Evolutionary conservation across 2,329 filamentous ascomycete genomes (phyloP), one percentile per base, ranked within the genome.

Genomic region (Helminthosporium solani): DNA sequence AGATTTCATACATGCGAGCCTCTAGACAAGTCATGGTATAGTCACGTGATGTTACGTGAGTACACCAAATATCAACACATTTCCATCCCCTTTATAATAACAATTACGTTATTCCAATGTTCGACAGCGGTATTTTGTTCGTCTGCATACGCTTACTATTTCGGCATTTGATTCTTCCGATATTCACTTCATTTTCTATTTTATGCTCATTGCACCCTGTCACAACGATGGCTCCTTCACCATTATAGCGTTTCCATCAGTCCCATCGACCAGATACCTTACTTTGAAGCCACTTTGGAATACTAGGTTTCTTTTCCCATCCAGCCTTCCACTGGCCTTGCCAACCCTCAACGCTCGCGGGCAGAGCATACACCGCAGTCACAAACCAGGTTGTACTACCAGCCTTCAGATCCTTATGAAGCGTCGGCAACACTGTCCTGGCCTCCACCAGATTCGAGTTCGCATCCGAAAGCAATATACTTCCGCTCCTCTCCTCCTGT

Each of bases 371-470:
- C 23, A 91, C 80, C 3, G 79, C 87, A 9, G 83, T 84, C 3
- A 86, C 77, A 62, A 88, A 87, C 84, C 84, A 88, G 30, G 73
- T 76, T 21, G 74, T 77, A 56, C 81, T 73, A 0, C 80, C 84
- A 35, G 75, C 73, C 42, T 73, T 72, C 28, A 90, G 65, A 20
- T 81, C 83, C 52, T 80, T 76, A 61, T 84, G 80, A 59, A 91
- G 68, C 23, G 84, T 84, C 19, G 88, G 88, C 56, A 91, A 80
- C 33, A 86, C 77, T 3, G 85, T 89, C 47, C 87, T 74, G 47
- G 83, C 82, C 70, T 89, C 84, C 2, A 90, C 76, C 27, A 91
- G 71, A 68, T 91, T 91, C 38, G 84, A 87, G 71, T 91, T 90
- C 6, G 87, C 86, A 64, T 91, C 88, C 9, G 86, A 85, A 46